phyloP scores from a whole-genome alignment of 164 flowering plant genomes.

The Kingdonia uniflora region DNA sequence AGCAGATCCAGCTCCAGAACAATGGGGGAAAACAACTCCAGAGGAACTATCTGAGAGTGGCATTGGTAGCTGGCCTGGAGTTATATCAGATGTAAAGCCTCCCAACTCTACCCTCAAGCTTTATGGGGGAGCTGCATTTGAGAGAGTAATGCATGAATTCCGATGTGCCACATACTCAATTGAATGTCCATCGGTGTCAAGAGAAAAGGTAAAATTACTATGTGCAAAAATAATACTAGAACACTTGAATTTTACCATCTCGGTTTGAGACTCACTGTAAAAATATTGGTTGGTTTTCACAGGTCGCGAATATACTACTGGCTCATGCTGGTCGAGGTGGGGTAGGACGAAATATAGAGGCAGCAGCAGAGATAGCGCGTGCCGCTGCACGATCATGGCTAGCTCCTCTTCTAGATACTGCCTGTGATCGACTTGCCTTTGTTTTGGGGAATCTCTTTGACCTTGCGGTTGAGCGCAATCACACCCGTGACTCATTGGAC shows the following conservation, averaged over 20 bases:
- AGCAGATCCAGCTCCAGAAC: slow-evolving; percentile 94
- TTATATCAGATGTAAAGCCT: slow-evolving; percentile 56
- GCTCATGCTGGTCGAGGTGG: slow-evolving; percentile 96
- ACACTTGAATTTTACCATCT: no score
- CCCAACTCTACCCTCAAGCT: slow-evolving; percentile 85
- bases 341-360: slow-evolving; percentile 63
- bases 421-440: slow-evolving; percentile 94
- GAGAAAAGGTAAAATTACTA: slow-evolving; percentile 62
- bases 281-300: slow-evolving; percentile 8
- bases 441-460: slow-evolving; percentile 83
- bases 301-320: slow-evolving; percentile 97
- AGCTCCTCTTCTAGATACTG: slow-evolving; percentile 88
- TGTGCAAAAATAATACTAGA: no score
- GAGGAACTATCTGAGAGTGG: slow-evolving; percentile 80
- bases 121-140: slow-evolving; percentile 99
- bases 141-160: slow-evolving; percentile 93
- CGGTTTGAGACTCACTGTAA: neutral
- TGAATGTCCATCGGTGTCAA: slow-evolving; percentile 84
- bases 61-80: slow-evolving; percentile 93
- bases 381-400: slow-evolving; percentile 94
- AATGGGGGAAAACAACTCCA: slow-evolving; percentile 89
- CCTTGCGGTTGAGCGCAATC: slow-evolving; percentile 74
- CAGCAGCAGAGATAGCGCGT: slow-evolving; percentile 96
- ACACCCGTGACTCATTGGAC: slow-evolving; percentile 29
- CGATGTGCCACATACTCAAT: slow-evolving; percentile 93